Conservation (phyloP, 2,329 filamentous ascomycete species). For the Coniochaeta sp. region DNA sequence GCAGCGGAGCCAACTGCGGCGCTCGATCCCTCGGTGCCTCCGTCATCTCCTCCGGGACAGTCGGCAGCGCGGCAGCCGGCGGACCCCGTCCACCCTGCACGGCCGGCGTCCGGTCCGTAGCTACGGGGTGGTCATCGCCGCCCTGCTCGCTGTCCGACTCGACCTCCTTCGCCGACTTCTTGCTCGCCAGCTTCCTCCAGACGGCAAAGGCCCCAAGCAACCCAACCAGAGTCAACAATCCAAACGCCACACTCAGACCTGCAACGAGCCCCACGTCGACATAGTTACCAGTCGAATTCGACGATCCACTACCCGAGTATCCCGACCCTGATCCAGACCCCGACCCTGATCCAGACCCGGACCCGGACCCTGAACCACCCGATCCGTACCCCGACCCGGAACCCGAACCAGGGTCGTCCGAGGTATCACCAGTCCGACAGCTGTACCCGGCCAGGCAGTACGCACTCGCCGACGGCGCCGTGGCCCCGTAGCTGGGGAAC, state of each 20-base stretch:
- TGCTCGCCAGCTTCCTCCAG: not conserved
- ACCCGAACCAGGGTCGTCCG: not conserved
- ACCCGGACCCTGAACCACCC: not conserved
- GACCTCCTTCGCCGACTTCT: not conserved
- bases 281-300: not conserved
- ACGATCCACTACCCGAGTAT: not conserved
- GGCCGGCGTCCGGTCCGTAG: not conserved
- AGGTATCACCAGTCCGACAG: not conserved
- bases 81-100: not conserved
- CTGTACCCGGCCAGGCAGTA: not conserved
- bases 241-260: not conserved
- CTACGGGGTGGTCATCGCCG: not conserved
- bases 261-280: not conserved
- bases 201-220: not conserved
- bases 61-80: not conserved
- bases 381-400: not conserved
- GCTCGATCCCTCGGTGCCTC: not conserved
- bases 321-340: not conserved
- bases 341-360: not conserved
- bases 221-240: not conserved
- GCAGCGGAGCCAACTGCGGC: not conserved
- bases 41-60: not conserved
- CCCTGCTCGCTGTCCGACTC: not conserved
- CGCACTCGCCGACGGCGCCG: conserved; percentile 4
- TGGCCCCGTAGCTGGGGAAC: conserved; percentile 18